These are phyloP conservation scores for Usnea hakonensis DNA, from an alignment of 495 filamentous ascomycete genomes.

Conservation along the genomic window DNA sequence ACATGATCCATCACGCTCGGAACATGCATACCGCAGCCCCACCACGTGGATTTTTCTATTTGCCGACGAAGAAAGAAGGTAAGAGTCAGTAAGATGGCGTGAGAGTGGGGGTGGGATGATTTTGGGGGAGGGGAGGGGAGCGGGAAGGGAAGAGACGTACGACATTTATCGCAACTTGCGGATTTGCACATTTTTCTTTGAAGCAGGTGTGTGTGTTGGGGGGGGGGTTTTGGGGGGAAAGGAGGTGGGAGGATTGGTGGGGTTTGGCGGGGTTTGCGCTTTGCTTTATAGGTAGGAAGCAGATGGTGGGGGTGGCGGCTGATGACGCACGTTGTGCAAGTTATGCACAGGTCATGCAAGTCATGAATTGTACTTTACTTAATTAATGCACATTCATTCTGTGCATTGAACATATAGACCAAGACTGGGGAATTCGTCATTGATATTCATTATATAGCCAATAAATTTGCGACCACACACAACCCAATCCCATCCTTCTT, in stretches of 20 bases:
- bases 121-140: background rate
- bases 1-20: constrained; percentile 57
- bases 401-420: no score
- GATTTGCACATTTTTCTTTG: constrained; percentile 40
- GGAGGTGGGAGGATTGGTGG: background rate
- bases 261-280: no score
- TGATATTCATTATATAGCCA: background rate
- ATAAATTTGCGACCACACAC: no score
- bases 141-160: constrained; percentile 25
- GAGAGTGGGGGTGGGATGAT: background rate
- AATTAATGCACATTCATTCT: no score
- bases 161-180: constrained; percentile 42
- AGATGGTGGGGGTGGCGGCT: no score
- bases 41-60: constrained; percentile 63
- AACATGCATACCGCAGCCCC: constrained; percentile 63
- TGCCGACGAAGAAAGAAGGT: no score
- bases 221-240: background rate
- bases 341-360: no score
- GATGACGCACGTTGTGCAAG: no score
- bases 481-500: background rate
- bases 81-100: background rate
- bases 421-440: background rate
- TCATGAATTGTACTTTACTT: no score
- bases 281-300: background rate
- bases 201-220: background rate